A percentile compares a stretch with the other conserved stretches of the same genome.
Evolutionary conservation across 345 rosid genomes (phyloP).

Genomic region (Eucalyptus brandiana): DNA sequence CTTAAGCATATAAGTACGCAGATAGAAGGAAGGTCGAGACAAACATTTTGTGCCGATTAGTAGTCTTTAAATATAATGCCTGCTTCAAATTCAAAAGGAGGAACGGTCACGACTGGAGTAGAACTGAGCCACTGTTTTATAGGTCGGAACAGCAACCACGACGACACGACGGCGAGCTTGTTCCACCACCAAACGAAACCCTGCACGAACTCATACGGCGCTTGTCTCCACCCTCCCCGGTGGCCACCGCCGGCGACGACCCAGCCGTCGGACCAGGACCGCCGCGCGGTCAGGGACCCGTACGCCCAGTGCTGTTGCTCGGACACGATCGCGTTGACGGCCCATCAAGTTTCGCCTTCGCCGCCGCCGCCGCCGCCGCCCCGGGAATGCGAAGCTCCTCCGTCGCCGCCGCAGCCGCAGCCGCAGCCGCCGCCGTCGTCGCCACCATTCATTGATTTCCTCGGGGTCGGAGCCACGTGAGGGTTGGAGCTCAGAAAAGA

Average conservation of each 20-base stretch:
- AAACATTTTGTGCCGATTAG: not conserved
- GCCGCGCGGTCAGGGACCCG: not conserved
- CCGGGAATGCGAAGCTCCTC: not conserved
- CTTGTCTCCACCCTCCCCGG: not conserved
- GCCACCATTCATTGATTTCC: constrained; percentile 60
- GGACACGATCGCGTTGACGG: not conserved
- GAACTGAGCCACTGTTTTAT: not conserved
- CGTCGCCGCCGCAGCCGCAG: not conserved
- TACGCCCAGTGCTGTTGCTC: not conserved
- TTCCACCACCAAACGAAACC: not conserved
- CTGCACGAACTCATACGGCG: not conserved
- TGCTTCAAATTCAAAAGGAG: not conserved
- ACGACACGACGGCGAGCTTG: not conserved
- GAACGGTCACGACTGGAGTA: not conserved
- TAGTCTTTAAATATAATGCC: not conserved
- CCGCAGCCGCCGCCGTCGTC: not conserved
- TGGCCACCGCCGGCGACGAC: not conserved
- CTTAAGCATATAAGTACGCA: not conserved
- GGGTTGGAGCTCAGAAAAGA: not conserved
- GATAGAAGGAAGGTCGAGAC: not conserved
- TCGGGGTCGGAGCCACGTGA: constrained; percentile 72
- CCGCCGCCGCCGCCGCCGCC: constrained; percentile 1
- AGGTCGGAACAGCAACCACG: not conserved
- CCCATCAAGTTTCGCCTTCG: not conserved
- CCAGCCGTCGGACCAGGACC: not conserved